Percentiles rank a stretch among this genome's conserved stretches.
Conservation (phyloP, 768 basidiomycete genomes). For the Psilocybe cyanescens region DNA sequence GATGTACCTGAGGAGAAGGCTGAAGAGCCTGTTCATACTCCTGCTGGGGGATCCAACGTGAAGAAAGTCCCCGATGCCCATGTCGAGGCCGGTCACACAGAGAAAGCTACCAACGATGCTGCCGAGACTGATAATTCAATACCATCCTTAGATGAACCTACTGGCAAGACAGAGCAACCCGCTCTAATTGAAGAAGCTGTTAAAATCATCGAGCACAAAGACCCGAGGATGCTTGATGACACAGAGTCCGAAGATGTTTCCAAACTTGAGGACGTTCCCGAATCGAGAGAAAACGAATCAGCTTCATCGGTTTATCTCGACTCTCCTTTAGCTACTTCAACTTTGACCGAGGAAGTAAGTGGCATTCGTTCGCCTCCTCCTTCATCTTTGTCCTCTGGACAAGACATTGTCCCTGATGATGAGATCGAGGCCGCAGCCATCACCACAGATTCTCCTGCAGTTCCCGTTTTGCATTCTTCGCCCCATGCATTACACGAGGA, state of each 20-base stretch:
- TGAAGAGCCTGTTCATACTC: not conserved
- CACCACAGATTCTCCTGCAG: not conserved
- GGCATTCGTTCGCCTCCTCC: not conserved
- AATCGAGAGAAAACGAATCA: not conserved
- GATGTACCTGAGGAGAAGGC: conserved; percentile 25
- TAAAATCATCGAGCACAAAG: not conserved
- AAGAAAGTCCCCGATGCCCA: not conserved
- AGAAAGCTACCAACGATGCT: not conserved
- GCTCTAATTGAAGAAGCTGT: not conserved
- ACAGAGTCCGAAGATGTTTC: not conserved
- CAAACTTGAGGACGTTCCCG: not conserved
- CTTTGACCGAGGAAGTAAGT: not conserved
- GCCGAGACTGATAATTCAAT: not conserved
- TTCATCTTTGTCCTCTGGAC: not conserved
- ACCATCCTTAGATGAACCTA: not conserved
- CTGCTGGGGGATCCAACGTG: not conserved
- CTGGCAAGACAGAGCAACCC: not conserved
- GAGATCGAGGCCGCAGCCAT: not conserved
- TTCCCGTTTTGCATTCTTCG: not conserved
- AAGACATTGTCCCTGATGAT: not conserved
- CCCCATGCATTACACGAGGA: not conserved
- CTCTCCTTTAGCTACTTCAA: not conserved
- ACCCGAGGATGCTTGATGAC: not conserved
- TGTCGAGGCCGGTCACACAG: not conserved
- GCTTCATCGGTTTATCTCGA: not conserved